These are phyloP conservation scores for Uncinocarpus reesii DNA, from an alignment of 2,329 filamentous ascomycete genomes.

Conservation along the genomic window DNA sequence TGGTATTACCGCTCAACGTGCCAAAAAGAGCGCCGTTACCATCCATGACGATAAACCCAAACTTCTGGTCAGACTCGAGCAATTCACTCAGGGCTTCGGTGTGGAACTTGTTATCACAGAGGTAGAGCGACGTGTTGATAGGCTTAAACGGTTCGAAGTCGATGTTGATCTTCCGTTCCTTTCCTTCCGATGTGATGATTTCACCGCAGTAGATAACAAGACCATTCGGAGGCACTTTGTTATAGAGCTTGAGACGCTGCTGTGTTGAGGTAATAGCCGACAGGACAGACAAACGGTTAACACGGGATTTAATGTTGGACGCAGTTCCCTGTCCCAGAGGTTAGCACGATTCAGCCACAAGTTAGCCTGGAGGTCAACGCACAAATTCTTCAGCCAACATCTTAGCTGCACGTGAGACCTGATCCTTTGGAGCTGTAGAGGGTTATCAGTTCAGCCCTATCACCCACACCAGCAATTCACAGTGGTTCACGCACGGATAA, in stretches of 20 bases:
- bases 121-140: conserved; percentile 98
- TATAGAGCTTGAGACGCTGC: conserved; percentile 97
- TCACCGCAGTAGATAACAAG: conserved; percentile 98
- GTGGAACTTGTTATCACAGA: conserved; percentile 99
- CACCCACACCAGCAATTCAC: not conserved
- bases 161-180: conserved; percentile 99
- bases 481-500: conserved; percentile 62
- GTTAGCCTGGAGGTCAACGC: conserved; percentile 31
- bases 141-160: conserved; percentile 99
- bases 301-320: conserved; percentile 98
- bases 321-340: conserved; percentile 63
- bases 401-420: conserved; percentile 90
- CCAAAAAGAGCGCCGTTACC: conserved; percentile 97
- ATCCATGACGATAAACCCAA: conserved; percentile 99
- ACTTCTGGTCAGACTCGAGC: conserved; percentile 97
- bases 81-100: conserved; percentile 94
- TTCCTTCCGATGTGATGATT: conserved; percentile 97
- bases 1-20: conserved; percentile 91
- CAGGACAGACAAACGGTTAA: conserved; percentile 95
- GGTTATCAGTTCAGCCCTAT: conserved; percentile 1
- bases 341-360: conserved; percentile 13
- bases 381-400: conserved; percentile 99
- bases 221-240: conserved; percentile 95
- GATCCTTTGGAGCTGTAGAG: conserved; percentile 77
- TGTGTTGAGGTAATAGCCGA: conserved; percentile 98